A percentile compares a stretch with the other conserved stretches of the same genome.
Evolutionary conservation across 2,329 filamentous ascomycete genomes (phyloP).

Genomic region (Fusarium sp.): DNA sequence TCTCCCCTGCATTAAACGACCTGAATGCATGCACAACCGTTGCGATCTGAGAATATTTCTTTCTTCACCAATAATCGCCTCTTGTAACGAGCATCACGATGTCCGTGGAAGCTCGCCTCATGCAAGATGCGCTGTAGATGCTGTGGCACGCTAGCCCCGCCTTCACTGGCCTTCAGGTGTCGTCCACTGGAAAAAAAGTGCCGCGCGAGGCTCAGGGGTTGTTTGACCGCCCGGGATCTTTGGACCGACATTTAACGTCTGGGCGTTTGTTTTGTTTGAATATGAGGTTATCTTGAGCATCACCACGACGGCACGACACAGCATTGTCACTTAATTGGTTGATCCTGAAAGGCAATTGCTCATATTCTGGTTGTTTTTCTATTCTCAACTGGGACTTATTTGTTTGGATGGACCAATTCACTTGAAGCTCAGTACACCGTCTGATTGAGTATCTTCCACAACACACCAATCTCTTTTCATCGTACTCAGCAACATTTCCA

Average conservation of each 20-base stretch:
- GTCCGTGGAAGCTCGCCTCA: neutral
- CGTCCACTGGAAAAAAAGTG: constrained; percentile 16
- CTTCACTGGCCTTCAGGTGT: constrained; percentile 16
- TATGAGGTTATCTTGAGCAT: constrained; percentile 21
- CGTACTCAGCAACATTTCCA: neutral
- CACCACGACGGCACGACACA: neutral
- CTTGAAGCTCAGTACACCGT: constrained; percentile 13
- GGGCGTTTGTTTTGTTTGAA: constrained; percentile 30
- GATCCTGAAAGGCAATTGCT: neutral
- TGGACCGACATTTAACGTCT: constrained; percentile 27
- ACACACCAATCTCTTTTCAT: neutral
- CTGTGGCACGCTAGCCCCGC: constrained; percentile 7
- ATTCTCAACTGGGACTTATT: neutral
- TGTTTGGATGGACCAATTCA: neutral
- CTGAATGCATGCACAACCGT: neutral
- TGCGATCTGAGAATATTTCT: neutral
- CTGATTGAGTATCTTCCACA: neutral
- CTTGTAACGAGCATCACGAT: neutral
- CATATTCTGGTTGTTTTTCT: neutral
- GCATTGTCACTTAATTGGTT: too few species aligned
- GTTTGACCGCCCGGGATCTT: constrained; percentile 42
- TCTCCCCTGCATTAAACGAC: neutral
- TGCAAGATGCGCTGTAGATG: constrained; percentile 35
- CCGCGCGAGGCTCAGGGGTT: constrained; percentile 9
- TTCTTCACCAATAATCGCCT: neutral